Conservation (phyloP, 441 rosid species). For the Erodium texanum region DNA sequence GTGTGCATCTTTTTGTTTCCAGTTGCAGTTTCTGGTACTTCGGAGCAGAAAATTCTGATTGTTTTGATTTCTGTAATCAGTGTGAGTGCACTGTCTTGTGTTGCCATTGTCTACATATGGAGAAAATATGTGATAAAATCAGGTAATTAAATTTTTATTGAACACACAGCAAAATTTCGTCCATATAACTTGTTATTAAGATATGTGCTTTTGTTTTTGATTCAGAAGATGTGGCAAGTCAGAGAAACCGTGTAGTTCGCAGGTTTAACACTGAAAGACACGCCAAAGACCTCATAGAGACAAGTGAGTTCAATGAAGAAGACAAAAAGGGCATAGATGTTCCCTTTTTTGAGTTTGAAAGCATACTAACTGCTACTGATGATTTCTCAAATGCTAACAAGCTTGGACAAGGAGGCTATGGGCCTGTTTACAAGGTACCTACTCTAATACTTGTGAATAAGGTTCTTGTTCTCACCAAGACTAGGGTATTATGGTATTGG, state of each 20-base stretch:
- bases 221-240: slow-evolving; percentile 25
- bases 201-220: neutral
- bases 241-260: slow-evolving; percentile 20
- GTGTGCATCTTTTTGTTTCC: slow-evolving; percentile 1
- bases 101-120: slow-evolving; percentile 26
- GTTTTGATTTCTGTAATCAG: slow-evolving; percentile 28
- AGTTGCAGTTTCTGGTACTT: slow-evolving; percentile 20
- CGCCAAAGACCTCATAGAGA: slow-evolving; percentile 39
- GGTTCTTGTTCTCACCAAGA: neutral
- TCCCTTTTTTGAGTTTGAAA: slow-evolving; percentile 38
- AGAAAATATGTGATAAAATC: slow-evolving; percentile 29
- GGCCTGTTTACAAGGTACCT: slow-evolving; percentile 49
- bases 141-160: slow-evolving; percentile 20
- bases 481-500: neutral
- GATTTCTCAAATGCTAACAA: slow-evolving; percentile 43
- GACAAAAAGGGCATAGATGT: slow-evolving; percentile 40
- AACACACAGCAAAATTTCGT: too few relatives aligned
- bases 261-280: slow-evolving; percentile 34
- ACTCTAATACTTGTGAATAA: neutral
- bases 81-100: slow-evolving; percentile 27
- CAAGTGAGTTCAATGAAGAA: slow-evolving; percentile 33
- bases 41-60: slow-evolving; percentile 20
- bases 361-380: slow-evolving; percentile 43
- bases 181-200: slow-evolving; percentile 1
- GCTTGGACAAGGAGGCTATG: slow-evolving; percentile 57